phyloP scores from a whole-genome alignment of 192 early-diverging fungal genomes.

The Cetraspora pellucida region DNA sequence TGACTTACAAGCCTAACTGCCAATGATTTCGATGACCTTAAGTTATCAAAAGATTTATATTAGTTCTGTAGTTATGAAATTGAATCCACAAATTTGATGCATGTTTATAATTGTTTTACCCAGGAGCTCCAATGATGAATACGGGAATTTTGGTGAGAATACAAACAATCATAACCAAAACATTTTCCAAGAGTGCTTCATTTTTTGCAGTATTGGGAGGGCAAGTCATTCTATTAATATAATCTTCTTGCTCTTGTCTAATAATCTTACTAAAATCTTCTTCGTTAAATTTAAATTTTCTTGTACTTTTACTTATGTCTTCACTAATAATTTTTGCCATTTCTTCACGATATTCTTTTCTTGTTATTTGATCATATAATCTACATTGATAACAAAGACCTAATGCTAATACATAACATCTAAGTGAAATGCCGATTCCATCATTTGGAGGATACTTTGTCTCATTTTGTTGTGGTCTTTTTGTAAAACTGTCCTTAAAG shows the following conservation, averaged over 20 bases:
- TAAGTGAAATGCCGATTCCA: background rate
- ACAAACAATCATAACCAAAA: constrained; percentile 24
- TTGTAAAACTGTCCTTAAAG: constrained; percentile 19
- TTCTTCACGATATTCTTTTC: constrained; percentile 11
- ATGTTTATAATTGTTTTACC: background rate
- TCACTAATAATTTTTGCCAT: constrained; percentile 17
- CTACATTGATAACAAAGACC: constrained; percentile 22
- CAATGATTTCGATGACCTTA: constrained; percentile 28
- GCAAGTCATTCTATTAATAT: constrained; percentile 21
- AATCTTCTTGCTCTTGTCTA: constrained; percentile 32
- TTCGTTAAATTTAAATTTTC: background rate
- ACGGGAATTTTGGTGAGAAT: constrained; percentile 29
- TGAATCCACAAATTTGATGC: too few species aligned
- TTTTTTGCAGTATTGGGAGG: constrained; percentile 4
- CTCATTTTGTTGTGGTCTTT: background rate
- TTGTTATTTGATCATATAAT: background rate
- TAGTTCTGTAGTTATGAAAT: background rate
- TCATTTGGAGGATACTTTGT: background rate
- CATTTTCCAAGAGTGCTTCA: constrained; percentile 30
- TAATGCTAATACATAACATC: constrained; percentile 19
- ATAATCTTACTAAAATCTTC: constrained; percentile 7
- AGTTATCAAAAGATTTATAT: background rate
- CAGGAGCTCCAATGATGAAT: constrained; percentile 31
- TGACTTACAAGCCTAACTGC: constrained; percentile 27
- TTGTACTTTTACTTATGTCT: background rate